Percentiles rank a stretch among this genome's conserved stretches.
Conservation (phyloP, 805 yeast genomes). For the Debaryomyces maramus region DNA sequence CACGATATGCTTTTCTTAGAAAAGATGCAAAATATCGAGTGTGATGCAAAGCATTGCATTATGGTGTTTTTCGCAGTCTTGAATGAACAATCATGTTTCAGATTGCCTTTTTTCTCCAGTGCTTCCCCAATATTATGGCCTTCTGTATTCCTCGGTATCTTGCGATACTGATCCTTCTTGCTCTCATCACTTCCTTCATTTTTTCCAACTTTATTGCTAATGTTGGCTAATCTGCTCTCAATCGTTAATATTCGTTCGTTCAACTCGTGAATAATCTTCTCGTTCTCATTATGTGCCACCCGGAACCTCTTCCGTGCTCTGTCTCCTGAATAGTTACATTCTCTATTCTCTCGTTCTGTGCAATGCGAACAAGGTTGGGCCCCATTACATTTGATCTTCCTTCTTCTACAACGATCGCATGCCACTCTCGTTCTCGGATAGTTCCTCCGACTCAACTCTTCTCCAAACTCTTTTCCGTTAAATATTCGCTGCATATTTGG, state of each 20-base stretch:
- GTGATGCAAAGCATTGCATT: constrained; percentile 15
- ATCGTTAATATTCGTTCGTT: neutral
- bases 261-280: neutral
- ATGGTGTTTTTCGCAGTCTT: neutral
- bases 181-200: neutral
- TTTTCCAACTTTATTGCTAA: neutral
- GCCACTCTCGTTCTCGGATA: constrained; percentile 26
- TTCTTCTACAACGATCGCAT: constrained; percentile 49
- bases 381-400: constrained; percentile 56
- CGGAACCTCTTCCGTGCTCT: constrained; percentile 1
- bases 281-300: neutral
- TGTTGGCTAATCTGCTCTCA: neutral
- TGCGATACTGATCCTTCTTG: too few species aligned
- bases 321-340: constrained; percentile 2
- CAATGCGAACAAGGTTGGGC: constrained; percentile 44
- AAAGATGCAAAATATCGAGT: constrained; percentile 29
- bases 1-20: constrained; percentile 30
- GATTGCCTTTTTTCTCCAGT: neutral
- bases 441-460: too few species aligned
- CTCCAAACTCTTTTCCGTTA: too few species aligned
- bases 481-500: too few species aligned
- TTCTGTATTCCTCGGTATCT: too few species aligned
- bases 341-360: neutral
- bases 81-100: too few species aligned
- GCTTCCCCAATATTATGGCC: neutral